phyloP scores from a whole-genome alignment of 2,329 filamentous ascomycete genomes.

The Pseudogymnoascus sp. region DNA sequence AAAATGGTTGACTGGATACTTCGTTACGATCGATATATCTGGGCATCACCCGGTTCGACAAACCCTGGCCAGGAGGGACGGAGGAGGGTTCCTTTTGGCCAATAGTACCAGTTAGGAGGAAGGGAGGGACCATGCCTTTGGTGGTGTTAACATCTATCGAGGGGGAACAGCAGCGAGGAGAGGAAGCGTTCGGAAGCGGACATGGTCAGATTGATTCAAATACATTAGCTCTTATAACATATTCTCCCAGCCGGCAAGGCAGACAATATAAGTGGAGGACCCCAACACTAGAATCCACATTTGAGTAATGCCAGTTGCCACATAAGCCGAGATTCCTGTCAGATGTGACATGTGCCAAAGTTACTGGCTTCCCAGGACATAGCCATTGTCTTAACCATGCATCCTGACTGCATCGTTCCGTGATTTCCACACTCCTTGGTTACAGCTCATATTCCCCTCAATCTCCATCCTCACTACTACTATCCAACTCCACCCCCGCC shows the following conservation, averaged over 20 bases:
- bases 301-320: constrained; percentile 5
- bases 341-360: not conserved
- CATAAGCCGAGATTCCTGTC: not conserved
- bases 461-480: constrained; percentile 28
- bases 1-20: constrained; percentile 5
- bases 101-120: constrained; percentile 26
- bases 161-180: constrained; percentile 11
- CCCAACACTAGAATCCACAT: constrained; percentile 4
- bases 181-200: constrained; percentile 14
- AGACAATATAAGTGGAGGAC: constrained; percentile 7
- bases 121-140: constrained; percentile 27
- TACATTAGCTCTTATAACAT: constrained; percentile 19
- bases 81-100: not conserved
- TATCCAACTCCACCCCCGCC: constrained; percentile 25
- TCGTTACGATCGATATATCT: not conserved
- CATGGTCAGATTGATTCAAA: constrained; percentile 14
- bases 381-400: not conserved
- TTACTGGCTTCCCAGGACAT: not conserved
- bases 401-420: not conserved
- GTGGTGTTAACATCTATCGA: constrained; percentile 17
- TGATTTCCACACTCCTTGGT: not conserved
- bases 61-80: constrained; percentile 23
- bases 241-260: constrained; percentile 21
- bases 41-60: constrained; percentile 10
- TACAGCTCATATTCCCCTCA: not conserved